Base-by-base conservation (phyloP, 306 rosid species). In the Rubus idaeus region DNA sequence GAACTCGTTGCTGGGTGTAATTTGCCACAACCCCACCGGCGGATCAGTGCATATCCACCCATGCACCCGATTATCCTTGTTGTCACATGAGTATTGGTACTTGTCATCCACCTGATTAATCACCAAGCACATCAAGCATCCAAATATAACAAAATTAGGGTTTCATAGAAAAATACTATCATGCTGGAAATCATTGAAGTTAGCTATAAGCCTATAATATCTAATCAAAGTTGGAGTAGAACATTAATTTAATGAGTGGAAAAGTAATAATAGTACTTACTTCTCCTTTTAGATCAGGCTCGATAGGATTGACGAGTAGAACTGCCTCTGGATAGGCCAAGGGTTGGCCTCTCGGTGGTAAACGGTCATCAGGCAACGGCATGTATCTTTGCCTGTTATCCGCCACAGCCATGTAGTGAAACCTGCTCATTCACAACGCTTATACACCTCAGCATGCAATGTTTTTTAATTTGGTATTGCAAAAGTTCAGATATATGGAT, bases 271-370 rank as follows among this genome's bases (percentile, higher is more conserved):
- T 12, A 30, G 20, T 5, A 4, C 7, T 3, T 53, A 86, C 89
- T 84, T 86, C 85, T 50, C 89, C 89, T 46, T 81, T 80, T 35
- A 86, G n/a, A 8, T 71, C 79, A 0, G 87, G 83, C 73, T 86
- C 89, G 4, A 86, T 1, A 13, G 89, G 89, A 69, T 83, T 73
- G 2, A 78, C 50, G 35, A 86, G 85, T 12, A 77, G 75, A 35
- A 83, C 89, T 35, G 89, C 89, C 76, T 86, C 89, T 2, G 89
- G 87, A 80, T 80, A 83, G 20, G 85, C 89, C 8, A 83, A 56
- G 67, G 80, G 75, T 68, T 78, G 83, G 10, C 89, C 89, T 75
- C 87, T 81, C 5, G 81, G 83, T 3, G 85, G 85, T 64, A 39
- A 30, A 44, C 87, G 80, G 73, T 86, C 89, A 5, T 83, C 89